These are phyloP conservation scores for Didymella keratinophila DNA, from an alignment of 2,329 filamentous ascomycete genomes.

Conservation along the genomic window DNA sequence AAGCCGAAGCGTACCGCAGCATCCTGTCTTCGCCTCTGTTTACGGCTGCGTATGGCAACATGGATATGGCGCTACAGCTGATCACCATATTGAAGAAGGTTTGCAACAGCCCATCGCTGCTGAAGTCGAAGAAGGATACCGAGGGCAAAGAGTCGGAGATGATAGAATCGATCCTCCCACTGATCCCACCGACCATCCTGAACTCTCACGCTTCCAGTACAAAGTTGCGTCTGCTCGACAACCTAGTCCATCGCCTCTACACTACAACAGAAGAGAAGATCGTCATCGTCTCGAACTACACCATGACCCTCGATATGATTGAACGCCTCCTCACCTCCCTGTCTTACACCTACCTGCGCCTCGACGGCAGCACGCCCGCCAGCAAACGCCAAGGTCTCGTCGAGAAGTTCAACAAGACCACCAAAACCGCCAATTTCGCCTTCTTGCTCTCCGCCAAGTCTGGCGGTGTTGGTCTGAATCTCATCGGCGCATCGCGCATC, in stretches of 20 bases:
- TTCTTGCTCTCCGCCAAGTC: conserved; percentile 77
- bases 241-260: conserved; percentile 67
- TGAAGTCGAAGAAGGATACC: conserved; percentile 60
- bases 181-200: conserved; percentile 64
- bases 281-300: conserved; percentile 79
- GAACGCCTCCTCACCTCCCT: conserved; percentile 67
- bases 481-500: conserved; percentile 74
- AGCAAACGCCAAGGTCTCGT: conserved; percentile 72
- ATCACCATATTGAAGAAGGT: conserved; percentile 78
- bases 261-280: conserved; percentile 72
- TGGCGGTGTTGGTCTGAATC: conserved; percentile 73
- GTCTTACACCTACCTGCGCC: conserved; percentile 68
- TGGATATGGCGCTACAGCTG: conserved; percentile 70
- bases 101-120: conserved; percentile 73
- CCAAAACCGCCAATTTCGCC: conserved; percentile 66
- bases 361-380: conserved; percentile 72
- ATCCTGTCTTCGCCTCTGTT: conserved; percentile 72
- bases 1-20: conserved; percentile 67
- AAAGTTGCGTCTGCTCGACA: conserved; percentile 73
- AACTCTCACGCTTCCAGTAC: conserved; percentile 66
- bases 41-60: conserved; percentile 66
- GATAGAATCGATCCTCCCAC: conserved; percentile 54
- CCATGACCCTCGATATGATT: conserved; percentile 73
- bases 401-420: conserved; percentile 71
- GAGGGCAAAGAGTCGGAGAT: conserved; percentile 59